Evolutionary conservation across 352 stramenopile species (phyloP).

Genomic region (Phytophthora podocarpi): DNA sequence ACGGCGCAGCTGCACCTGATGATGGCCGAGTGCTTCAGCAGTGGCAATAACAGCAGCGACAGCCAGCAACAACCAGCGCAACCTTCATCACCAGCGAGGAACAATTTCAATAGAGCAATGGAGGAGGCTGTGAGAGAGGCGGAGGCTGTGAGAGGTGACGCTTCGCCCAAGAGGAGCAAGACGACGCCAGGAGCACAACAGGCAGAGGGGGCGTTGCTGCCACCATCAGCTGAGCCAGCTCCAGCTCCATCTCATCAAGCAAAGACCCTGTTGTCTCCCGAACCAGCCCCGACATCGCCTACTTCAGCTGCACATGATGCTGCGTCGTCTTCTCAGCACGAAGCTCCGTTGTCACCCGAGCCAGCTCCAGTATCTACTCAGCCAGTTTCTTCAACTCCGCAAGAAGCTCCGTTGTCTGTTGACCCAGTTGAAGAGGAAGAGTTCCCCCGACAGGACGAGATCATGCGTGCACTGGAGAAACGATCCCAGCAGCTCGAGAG

Average conservation of each 20-base stretch:
- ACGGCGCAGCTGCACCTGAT: conserved; percentile 23
- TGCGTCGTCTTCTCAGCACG: neutral
- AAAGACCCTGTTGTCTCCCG: neutral
- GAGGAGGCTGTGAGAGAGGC: conserved; percentile 2
- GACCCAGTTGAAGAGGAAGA: conserved; percentile 3
- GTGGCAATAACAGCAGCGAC: neutral
- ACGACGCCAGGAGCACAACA: neutral
- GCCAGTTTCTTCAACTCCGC: neutral
- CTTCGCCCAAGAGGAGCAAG: conserved; percentile 10
- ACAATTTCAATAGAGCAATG: conserved; percentile 14
- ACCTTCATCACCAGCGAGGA: neutral
- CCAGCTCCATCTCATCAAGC: neutral
- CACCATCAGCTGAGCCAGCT: neutral
- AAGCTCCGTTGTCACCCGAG: neutral
- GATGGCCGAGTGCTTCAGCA: conserved; percentile 37
- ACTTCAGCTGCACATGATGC: neutral
- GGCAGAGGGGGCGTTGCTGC: neutral
- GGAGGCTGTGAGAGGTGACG: neutral
- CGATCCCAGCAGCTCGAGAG: conserved; percentile 28
- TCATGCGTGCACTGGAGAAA: conserved; percentile 32
- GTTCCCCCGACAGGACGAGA: conserved; percentile 26
- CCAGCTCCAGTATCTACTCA: neutral
- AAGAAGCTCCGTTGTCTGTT: neutral
- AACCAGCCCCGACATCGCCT: neutral
- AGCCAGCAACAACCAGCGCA: neutral